These are phyloP conservation scores for Carex myosuroides DNA, from an alignment of 176 grass and related monocot species.

Conservation along the genomic window DNA sequence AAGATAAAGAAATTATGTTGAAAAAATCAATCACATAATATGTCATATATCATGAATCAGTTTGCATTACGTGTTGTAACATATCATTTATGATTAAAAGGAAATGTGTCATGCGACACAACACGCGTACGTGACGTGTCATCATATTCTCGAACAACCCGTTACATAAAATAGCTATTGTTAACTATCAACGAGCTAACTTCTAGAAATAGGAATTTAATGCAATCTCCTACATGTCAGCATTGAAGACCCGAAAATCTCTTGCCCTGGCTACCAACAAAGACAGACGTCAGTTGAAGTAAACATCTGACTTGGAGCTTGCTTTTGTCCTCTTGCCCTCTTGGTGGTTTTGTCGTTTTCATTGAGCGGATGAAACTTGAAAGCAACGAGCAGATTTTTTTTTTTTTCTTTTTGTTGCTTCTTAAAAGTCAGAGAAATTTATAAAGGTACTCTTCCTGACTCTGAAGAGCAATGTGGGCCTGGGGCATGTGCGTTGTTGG, in stretches of 20 bases:
- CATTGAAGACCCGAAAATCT: not conserved
- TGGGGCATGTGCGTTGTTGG: not conserved
- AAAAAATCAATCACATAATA: too few species aligned
- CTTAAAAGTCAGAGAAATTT: not conserved
- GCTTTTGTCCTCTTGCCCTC: not conserved
- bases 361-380: not conserved
- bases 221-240: not conserved
- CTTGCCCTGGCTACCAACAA: not conserved
- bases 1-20: too few species aligned
- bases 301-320: not conserved
- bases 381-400: not conserved
- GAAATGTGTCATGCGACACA: too few species aligned
- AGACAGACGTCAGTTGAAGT: not conserved
- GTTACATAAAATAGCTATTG: not conserved
- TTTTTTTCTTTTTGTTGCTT: not conserved
- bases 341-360: not conserved
- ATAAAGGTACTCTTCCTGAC: too few species aligned
- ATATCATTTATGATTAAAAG: too few species aligned
- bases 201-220: not conserved
- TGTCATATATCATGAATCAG: too few species aligned
- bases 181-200: not conserved
- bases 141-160: not conserved
- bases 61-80: too few species aligned
- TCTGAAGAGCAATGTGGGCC: not conserved
- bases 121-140: too few species aligned